Conservation (phyloP, 75 land plant genomes). For the Picea sitchensis region DNA sequence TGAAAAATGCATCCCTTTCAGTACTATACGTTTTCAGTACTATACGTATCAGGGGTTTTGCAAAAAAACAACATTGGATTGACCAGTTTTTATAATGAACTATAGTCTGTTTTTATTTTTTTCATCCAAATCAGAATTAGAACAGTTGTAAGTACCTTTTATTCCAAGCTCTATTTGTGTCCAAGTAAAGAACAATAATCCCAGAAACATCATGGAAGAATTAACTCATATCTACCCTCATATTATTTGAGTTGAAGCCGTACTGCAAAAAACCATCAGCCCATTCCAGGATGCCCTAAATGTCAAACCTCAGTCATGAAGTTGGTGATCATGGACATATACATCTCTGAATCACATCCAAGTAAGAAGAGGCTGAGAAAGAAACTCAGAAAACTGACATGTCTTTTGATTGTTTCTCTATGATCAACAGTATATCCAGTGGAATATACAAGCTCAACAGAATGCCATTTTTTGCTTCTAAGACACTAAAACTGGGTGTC, state of each 20-base stretch:
- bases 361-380: constrained; percentile 3
- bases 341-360: constrained; percentile 8
- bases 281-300: constrained; percentile 2
- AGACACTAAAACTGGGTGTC: background rate
- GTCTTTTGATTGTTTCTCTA: background rate
- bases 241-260: background rate
- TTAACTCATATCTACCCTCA: constrained; percentile 4
- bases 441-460: background rate
- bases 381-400: background rate
- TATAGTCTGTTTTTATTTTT: no score
- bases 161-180: background rate
- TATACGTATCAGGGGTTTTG: no score
- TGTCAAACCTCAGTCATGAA: constrained; percentile 11
- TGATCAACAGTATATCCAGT: background rate
- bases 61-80: no score
- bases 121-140: background rate
- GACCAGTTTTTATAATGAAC: no score
- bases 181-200: background rate
- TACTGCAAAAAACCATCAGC: constrained; percentile 7
- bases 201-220: background rate
- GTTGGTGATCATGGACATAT: constrained; percentile 8
- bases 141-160: background rate
- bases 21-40: no score
- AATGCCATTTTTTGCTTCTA: background rate
- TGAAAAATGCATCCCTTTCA: no score